Conservation (phyloP, 1,139 yeast species). For the Protomyces pachydermus region DNA sequence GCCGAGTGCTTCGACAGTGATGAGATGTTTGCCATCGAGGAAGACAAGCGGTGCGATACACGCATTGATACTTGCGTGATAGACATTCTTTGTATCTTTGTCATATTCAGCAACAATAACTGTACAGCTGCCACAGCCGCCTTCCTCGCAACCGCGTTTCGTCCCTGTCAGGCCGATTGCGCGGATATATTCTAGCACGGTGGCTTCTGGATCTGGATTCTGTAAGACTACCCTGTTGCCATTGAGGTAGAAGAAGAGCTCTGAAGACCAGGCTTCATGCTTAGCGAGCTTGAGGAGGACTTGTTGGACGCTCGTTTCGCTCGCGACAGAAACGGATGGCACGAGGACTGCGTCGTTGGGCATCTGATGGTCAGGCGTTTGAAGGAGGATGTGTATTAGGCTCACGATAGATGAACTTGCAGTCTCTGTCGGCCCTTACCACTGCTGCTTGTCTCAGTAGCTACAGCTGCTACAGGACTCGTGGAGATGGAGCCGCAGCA, state of each 20-base stretch:
- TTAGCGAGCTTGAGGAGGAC: not conserved
- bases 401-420: too few relatives aligned
- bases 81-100: constrained; percentile 35
- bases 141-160: constrained; percentile 48
- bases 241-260: constrained; percentile 42
- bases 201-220: constrained; percentile 45
- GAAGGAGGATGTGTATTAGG: too few relatives aligned
- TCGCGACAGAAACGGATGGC: not conserved
- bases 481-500: too few relatives aligned
- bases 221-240: constrained; percentile 40
- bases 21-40: constrained; percentile 46
- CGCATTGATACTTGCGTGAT: constrained; percentile 44
- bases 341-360: not conserved
- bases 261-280: constrained; percentile 14
- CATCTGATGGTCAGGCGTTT: not conserved
- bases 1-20: constrained; percentile 48
- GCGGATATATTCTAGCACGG: constrained; percentile 44
- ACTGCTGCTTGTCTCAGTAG: too few relatives aligned
- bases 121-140: constrained; percentile 50
- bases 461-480: too few relatives aligned
- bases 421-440: too few relatives aligned
- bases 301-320: not conserved
- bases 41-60: constrained; percentile 46
- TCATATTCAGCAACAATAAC: constrained; percentile 43
- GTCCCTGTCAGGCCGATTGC: constrained; percentile 43